A percentile compares a stretch with the other conserved stretches of the same genome.
phyloP scores from a whole-genome alignment of 371 early-diverging fungal species.

The Mucor saturninus region DNA sequence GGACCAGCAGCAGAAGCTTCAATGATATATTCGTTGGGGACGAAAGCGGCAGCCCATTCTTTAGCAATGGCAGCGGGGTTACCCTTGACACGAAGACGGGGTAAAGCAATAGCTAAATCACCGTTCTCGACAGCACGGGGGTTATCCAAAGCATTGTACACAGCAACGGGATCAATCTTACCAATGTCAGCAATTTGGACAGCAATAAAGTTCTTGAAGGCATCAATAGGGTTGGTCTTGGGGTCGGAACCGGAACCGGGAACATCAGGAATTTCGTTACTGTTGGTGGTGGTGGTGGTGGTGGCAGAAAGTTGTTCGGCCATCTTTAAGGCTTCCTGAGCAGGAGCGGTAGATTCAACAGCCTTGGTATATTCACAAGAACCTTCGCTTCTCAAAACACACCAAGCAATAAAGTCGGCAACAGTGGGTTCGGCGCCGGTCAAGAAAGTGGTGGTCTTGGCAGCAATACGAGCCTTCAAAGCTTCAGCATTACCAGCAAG shows the following conservation, averaged over 20 bases:
- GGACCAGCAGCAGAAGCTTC: slow-evolving; percentile 72
- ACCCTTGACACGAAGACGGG: slow-evolving; percentile 86
- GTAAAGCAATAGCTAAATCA: slow-evolving; percentile 83
- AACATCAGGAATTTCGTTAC: slow-evolving; percentile 36
- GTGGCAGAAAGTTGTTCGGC: slow-evolving; percentile 30
- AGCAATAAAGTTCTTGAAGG: slow-evolving; percentile 62
- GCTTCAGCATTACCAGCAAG: slow-evolving; percentile 9
- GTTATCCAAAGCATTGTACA: slow-evolving; percentile 61
- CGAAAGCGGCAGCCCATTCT: slow-evolving; percentile 75
- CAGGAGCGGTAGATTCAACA: slow-evolving; percentile 36
- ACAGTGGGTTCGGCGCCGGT: slow-evolving; percentile 40
- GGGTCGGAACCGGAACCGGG: slow-evolving; percentile 56
- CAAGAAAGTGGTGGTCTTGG: slow-evolving; percentile 39
- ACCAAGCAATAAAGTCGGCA: slow-evolving; percentile 56
- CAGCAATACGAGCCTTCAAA: slow-evolving; percentile 16
- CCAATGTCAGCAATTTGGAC: slow-evolving; percentile 49
- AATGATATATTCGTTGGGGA: slow-evolving; percentile 62
- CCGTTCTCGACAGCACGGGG: slow-evolving; percentile 72
- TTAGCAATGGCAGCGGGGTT: slow-evolving; percentile 81
- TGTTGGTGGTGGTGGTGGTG: not conserved
- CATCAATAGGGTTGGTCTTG: slow-evolving; percentile 58
- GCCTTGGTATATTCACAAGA: slow-evolving; percentile 36
- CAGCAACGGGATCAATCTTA: slow-evolving; percentile 51
- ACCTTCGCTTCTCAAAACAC: slow-evolving; percentile 41
- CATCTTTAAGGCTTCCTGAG: slow-evolving; percentile 42